Percentiles rank a stretch among this genome's conserved stretches.
phyloP scores from a whole-genome alignment of 2,329 filamentous ascomycete genomes.

The Alternaria hordeiaustralica region DNA sequence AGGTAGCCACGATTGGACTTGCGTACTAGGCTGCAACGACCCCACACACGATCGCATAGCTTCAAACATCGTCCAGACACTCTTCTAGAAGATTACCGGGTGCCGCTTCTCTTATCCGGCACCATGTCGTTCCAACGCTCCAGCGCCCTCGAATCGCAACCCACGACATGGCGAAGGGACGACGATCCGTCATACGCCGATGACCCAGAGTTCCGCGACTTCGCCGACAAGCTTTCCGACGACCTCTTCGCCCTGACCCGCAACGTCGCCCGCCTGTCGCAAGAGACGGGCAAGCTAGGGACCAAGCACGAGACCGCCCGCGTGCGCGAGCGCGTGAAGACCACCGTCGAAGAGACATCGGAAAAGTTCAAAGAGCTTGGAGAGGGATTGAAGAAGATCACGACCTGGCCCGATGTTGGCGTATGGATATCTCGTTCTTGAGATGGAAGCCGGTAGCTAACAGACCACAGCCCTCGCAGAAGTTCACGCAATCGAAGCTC shows the following conservation, averaged over 20 bases:
- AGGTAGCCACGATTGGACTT: conserved; percentile 29
- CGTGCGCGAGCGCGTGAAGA: conserved; percentile 87
- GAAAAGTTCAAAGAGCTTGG: conserved; percentile 89
- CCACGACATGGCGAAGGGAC: conserved; percentile 69
- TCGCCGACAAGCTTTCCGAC: conserved; percentile 83
- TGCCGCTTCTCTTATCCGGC: background rate
- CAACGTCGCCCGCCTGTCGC: conserved; percentile 83
- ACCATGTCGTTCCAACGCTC: conserved; percentile 91
- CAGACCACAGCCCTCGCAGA: conserved; percentile 77
- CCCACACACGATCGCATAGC: conserved; percentile 11
- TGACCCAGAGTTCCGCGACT: conserved; percentile 86
- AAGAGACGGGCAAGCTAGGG: conserved; percentile 84
- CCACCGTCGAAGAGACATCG: conserved; percentile 83
- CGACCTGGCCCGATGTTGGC: conserved; percentile 73
- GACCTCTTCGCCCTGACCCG: conserved; percentile 88
- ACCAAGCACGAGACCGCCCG: conserved; percentile 91
- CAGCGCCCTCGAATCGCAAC: conserved; percentile 81
- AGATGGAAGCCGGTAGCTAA: conserved; percentile 16
- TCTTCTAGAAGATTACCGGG: background rate
- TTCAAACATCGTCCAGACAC: background rate
- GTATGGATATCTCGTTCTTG: conserved; percentile 62
- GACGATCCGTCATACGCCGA: conserved; percentile 82
- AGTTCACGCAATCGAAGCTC: conserved; percentile 94
- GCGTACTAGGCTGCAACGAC: conserved; percentile 11
- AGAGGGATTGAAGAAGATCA: conserved; percentile 90